Evolutionary conservation across 2,329 filamentous ascomycete genomes (phyloP).

Genomic region (Fusarium bactridioides): DNA sequence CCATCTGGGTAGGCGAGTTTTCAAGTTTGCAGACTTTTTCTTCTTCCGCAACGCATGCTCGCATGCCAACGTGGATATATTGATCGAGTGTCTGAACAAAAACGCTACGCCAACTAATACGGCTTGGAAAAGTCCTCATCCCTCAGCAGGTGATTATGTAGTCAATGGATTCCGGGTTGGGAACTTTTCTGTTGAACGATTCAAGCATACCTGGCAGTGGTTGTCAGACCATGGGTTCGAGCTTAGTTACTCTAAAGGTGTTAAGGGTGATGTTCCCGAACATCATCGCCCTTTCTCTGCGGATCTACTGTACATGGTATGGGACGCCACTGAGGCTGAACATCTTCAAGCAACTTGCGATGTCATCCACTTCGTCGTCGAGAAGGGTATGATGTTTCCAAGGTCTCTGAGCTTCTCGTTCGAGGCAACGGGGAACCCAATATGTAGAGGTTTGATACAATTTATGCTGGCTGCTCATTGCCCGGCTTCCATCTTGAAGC

Average conservation of each 20-base stretch:
- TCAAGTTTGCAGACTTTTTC: neutral
- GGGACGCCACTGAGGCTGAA: neutral
- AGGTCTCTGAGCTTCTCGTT: neutral
- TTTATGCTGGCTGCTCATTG: neutral
- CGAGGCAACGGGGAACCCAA: fast-evolving
- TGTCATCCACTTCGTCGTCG: neutral
- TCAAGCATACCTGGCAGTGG: neutral
- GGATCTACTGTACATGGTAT: neutral
- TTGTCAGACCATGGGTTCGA: neutral
- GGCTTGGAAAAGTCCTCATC: neutral
- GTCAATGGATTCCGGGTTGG: neutral
- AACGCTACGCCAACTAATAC: neutral
- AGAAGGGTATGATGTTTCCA: neutral
- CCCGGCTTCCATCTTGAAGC: neutral
- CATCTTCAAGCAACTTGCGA: neutral
- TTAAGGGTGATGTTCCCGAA: too few relatives aligned
- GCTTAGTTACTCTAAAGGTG: neutral
- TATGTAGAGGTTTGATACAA: fast-evolving
- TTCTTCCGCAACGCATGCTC: neutral
- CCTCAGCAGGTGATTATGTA: neutral
- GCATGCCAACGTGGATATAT: neutral
- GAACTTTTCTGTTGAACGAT: neutral
- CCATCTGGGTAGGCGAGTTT: neutral
- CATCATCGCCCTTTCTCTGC: neutral
- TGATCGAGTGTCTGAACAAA: neutral